phyloP scores from a whole-genome alignment of 257 asterid genomes.

The Salvia rosmarinus region DNA sequence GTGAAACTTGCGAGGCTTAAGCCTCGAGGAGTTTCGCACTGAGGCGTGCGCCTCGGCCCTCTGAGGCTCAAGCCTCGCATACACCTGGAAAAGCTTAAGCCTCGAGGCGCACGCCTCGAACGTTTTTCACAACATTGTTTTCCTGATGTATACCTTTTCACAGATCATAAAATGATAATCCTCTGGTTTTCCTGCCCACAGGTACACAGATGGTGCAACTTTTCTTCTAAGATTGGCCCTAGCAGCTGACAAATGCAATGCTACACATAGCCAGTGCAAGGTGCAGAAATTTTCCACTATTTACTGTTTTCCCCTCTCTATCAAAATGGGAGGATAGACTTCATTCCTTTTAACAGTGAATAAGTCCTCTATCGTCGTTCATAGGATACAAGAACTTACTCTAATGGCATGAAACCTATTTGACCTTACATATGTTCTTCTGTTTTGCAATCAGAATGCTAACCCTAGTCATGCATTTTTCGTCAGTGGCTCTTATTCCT shows the following conservation, averaged over 20 bases:
- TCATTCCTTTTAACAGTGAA: constrained; percentile 1
- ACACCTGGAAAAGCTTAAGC: too few species aligned
- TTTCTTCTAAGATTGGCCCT: constrained; percentile 68
- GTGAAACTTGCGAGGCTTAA: too few species aligned
- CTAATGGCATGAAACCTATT: constrained; percentile 3
- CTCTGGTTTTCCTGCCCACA: constrained; percentile 43
- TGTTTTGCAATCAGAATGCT: too few species aligned
- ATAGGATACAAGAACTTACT: background rate
- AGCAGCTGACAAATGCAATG: constrained; percentile 88
- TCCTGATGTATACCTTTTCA: constrained; percentile 13
- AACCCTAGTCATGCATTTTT: too few species aligned
- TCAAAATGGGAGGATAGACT: background rate
- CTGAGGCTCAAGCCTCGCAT: too few species aligned
- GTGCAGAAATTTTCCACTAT: constrained; percentile 43
- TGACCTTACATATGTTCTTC: too few species aligned
- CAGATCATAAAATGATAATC: constrained; percentile 2
- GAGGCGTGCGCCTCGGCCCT: too few species aligned
- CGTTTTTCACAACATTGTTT: too few species aligned
- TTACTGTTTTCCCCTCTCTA: constrained; percentile 21
- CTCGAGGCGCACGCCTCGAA: too few species aligned
- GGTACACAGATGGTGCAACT: constrained; percentile 90
- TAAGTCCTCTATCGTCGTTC: background rate
- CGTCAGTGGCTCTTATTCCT: constrained; percentile 8
- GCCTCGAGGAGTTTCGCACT: too few species aligned
- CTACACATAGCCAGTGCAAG: constrained; percentile 97